These are phyloP conservation scores for Tirmania nivea DNA, from an alignment of 495 filamentous ascomycete genomes.

Conservation along the genomic window DNA sequence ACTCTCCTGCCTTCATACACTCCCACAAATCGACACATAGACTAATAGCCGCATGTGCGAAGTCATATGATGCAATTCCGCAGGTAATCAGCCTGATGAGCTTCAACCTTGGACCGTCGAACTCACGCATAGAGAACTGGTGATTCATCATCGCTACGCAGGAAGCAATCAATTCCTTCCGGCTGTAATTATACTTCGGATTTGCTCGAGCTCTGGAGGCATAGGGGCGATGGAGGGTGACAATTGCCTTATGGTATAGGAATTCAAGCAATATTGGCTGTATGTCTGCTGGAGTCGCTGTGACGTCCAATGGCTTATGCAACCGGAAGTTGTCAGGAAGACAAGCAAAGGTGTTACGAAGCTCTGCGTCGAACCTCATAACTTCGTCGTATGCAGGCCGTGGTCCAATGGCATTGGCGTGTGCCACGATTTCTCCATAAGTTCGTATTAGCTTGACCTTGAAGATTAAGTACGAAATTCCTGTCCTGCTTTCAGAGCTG, in stretches of 20 bases:
- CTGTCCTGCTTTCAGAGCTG: conserved; percentile 56
- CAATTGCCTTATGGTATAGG: conserved; percentile 60
- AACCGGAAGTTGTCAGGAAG: conserved; percentile 50
- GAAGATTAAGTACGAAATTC: conserved; percentile 68
- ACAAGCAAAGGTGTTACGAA: conserved; percentile 43
- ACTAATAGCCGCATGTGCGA: conserved; percentile 74
- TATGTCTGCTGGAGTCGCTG: conserved; percentile 38
- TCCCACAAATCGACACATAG: conserved; percentile 48
- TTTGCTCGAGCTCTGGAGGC: conserved; percentile 46
- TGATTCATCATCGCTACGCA: conserved; percentile 54
- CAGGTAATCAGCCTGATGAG: conserved; percentile 52
- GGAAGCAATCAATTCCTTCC: conserved; percentile 60
- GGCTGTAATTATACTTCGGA: conserved; percentile 55
- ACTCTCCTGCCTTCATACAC: conserved; percentile 7
- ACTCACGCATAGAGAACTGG: conserved; percentile 52
- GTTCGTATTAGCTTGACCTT: conserved; percentile 45
- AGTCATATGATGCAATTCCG: conserved; percentile 59
- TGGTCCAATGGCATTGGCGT: conserved; percentile 14
- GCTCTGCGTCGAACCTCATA: conserved; percentile 46
- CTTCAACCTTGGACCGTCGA: conserved; percentile 46
- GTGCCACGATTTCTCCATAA: conserved; percentile 39
- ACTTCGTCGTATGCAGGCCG: conserved; percentile 51
- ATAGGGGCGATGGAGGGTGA: conserved; percentile 69
- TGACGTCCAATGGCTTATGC: conserved; percentile 45
- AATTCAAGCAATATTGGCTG: conserved; percentile 63